Percentiles rank a stretch among this genome's conserved stretches.
Evolutionary conservation across 2,329 filamentous ascomycete species (phyloP).

Genomic region (Ophiostoma himal-ulmi): DNA sequence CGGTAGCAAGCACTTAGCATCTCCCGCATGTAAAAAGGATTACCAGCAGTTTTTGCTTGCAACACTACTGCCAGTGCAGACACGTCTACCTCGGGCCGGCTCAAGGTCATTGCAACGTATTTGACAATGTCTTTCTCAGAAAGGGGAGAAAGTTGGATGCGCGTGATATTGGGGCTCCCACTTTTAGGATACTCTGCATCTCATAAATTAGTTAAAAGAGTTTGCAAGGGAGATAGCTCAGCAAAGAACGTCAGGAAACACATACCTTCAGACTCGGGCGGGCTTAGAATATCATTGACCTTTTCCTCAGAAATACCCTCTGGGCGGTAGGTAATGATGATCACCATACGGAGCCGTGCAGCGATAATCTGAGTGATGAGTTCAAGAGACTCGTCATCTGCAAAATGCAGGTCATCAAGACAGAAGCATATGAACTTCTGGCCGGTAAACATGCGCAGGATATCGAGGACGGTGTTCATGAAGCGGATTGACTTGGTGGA

Average conservation of each 20-base stretch:
- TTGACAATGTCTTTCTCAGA: conserved; percentile 72
- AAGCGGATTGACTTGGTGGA: conserved; percentile 64
- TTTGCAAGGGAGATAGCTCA: background rate
- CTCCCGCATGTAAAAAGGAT: conserved; percentile 85
- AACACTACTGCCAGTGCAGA: conserved; percentile 75
- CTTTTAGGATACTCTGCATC: conserved; percentile 33
- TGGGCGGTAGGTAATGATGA: conserved; percentile 70
- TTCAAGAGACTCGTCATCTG: conserved; percentile 80
- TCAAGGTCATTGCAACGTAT: conserved; percentile 78
- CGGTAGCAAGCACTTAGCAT: conserved; percentile 84
- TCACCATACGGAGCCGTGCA: conserved; percentile 71
- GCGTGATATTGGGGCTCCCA: conserved; percentile 49
- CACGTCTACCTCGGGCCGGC: conserved; percentile 64
- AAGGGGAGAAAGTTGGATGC: conserved; percentile 66
- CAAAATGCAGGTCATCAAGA: conserved; percentile 84
- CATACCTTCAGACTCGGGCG: conserved; percentile 49
- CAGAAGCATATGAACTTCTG: conserved; percentile 86
- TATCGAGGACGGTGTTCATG: conserved; percentile 82
- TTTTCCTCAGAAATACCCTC: conserved; percentile 56
- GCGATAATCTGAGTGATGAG: conserved; percentile 74
- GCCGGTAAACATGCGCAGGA: conserved; percentile 71
- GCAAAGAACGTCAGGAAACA: background rate
- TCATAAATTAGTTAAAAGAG: background rate
- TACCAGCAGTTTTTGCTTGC: conserved; percentile 81
- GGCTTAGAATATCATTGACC: conserved; percentile 50